phyloP scores from a whole-genome alignment of 177 flowering plant genomes.

The Vitis hybrid region DNA sequence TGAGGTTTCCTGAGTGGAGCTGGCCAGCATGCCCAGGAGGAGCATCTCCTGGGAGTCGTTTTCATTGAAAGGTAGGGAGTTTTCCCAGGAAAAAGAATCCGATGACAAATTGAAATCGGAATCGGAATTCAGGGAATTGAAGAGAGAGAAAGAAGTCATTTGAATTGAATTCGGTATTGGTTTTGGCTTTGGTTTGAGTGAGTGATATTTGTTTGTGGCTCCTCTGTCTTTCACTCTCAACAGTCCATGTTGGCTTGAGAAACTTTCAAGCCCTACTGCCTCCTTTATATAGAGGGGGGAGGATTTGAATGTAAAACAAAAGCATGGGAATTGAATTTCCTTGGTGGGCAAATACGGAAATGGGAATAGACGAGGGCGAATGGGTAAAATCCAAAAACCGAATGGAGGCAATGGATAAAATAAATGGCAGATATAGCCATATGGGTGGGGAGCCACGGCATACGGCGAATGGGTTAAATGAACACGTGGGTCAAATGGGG shows the following conservation, averaged over 20 bases:
- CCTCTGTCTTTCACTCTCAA: too few species aligned
- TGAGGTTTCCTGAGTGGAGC: conserved; percentile 9
- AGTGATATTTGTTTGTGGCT: too few species aligned
- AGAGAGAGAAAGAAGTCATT: conserved; percentile 18
- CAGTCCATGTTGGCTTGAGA: background rate
- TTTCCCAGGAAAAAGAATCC: conserved; percentile 20
- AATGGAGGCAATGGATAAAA: background rate
- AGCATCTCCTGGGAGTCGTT: conserved; percentile 40
- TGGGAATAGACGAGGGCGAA: too few species aligned
- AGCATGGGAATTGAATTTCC: too few species aligned
- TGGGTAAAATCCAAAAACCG: too few species aligned
- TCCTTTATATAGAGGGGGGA: background rate
- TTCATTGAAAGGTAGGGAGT: conserved; percentile 31
- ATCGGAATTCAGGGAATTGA: conserved; percentile 20
- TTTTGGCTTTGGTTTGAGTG: background rate
- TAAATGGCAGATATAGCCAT: background rate
- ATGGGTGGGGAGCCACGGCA: background rate
- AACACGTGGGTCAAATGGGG: conserved; percentile 23
- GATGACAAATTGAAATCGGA: conserved; percentile 24
- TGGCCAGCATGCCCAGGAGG: conserved; percentile 20
- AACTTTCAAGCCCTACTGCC: background rate
- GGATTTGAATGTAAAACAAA: background rate
- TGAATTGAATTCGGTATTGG: background rate
- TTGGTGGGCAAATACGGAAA: too few species aligned
- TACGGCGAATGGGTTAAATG: conserved; percentile 3